These are phyloP conservation scores for Delonix regia DNA, from an alignment of 306 rosid species.

Conservation along the genomic window DNA sequence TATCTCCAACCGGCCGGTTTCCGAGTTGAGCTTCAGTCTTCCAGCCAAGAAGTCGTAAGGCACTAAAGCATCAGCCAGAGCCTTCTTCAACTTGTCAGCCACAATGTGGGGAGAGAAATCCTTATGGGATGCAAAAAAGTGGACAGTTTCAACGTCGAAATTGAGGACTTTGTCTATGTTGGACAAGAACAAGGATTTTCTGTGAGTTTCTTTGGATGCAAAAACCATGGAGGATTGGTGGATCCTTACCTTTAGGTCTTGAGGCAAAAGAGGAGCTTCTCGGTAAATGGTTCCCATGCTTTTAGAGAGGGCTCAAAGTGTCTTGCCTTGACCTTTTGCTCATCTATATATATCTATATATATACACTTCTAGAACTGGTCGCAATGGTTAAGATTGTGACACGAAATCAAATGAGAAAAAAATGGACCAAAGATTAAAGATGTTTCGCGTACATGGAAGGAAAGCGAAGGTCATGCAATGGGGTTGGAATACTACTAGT, in stretches of 20 bases:
- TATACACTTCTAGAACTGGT: background rate
- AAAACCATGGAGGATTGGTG: constrained; percentile 46
- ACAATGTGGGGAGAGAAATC: constrained; percentile 48
- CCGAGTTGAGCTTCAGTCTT: constrained; percentile 48
- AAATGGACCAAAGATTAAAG: background rate
- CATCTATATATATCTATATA: background rate
- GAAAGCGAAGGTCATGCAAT: background rate
- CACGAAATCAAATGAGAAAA: background rate
- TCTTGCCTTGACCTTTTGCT: background rate
- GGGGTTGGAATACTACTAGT: background rate
- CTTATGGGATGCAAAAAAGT: constrained; percentile 56
- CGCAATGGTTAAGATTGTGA: constrained; percentile 29
- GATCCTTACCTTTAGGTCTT: constrained; percentile 61
- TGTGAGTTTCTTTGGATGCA: constrained; percentile 55
- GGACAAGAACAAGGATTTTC: constrained; percentile 62
- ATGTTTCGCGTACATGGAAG: background rate
- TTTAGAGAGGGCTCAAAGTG: background rate
- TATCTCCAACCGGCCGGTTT: constrained; percentile 59
- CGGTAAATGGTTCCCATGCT: constrained; percentile 35
- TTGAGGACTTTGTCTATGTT: constrained; percentile 79
- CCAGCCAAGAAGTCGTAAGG: constrained; percentile 68
- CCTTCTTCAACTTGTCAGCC: constrained; percentile 45
- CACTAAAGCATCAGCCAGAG: constrained; percentile 55
- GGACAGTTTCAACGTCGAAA: constrained; percentile 68
- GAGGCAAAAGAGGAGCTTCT: constrained; percentile 32